These are phyloP conservation scores for Triticum monococcum DNA, from an alignment of 176 grass and related monocot genomes.

Conservation along the genomic window DNA sequence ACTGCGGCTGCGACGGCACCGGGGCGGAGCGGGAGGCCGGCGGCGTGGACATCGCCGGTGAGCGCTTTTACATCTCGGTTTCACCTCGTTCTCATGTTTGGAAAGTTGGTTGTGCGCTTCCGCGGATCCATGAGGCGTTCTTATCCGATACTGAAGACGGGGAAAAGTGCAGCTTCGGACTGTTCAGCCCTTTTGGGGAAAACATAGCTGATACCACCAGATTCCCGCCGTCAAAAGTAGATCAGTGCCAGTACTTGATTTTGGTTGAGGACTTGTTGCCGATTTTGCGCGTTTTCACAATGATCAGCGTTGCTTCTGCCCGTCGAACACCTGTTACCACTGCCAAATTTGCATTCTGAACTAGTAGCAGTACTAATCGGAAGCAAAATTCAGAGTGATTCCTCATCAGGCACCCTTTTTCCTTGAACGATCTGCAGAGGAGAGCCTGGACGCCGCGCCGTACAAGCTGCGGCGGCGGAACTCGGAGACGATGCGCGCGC, in stretches of 20 bases:
- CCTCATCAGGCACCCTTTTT: not conserved
- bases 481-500: slow-evolving; percentile 87
- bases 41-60: slow-evolving; percentile 28
- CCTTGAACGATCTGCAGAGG: slow-evolving; percentile 1
- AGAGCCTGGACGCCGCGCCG: slow-evolving; percentile 41
- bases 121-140: not conserved
- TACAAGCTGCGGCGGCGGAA: slow-evolving; percentile 69
- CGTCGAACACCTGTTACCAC: not conserved
- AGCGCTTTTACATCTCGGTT: not conserved
- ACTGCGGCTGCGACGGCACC: slow-evolving; percentile 26
- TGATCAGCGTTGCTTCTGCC: not conserved
- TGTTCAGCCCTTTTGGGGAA: not conserved
- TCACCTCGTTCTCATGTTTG: not conserved
- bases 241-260: not conserved
- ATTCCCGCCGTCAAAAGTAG: not conserved
- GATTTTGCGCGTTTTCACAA: not conserved
- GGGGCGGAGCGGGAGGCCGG: not conserved
- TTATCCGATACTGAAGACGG: not conserved
- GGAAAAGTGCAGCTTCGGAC: slow-evolving; percentile 11
- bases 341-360: not conserved
- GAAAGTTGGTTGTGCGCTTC: not conserved
- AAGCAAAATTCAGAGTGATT: not conserved
- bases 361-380: too few species aligned
- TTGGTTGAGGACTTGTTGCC: not conserved
- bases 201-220: not conserved